Conservation (phyloP, 371 early-diverging fungal species). For the Mortierella sp. region DNA sequence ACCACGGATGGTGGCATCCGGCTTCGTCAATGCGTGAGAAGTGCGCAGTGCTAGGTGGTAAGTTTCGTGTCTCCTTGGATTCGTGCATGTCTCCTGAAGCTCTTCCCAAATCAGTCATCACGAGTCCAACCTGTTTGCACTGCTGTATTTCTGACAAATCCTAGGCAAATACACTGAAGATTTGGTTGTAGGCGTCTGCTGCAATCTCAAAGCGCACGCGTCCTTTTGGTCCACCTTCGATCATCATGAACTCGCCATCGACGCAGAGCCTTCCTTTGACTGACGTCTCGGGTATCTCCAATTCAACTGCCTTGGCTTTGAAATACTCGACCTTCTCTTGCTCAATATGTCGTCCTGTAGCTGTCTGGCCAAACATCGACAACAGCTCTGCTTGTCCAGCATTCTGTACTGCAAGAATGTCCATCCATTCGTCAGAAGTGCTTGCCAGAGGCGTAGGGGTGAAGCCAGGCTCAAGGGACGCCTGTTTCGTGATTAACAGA, state of each 20-base stretch:
- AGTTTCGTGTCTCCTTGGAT: too few relatives aligned
- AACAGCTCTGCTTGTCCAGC: constrained; percentile 33
- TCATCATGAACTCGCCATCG: constrained; percentile 45
- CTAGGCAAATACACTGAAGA: constrained; percentile 32
- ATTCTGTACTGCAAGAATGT: constrained; percentile 45
- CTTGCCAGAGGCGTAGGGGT: constrained; percentile 41
- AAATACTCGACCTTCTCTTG: constrained; percentile 37
- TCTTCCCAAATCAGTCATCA: too few relatives aligned
- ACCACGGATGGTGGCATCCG: too few relatives aligned
- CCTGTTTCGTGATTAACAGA: constrained; percentile 42
- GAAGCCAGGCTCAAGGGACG: constrained; percentile 49
- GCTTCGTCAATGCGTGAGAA: too few relatives aligned
- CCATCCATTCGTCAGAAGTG: constrained; percentile 49
- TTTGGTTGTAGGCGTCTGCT: constrained; percentile 21
- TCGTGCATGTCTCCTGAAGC: too few relatives aligned
- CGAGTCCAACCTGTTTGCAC: too few relatives aligned
- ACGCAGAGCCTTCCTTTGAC: constrained; percentile 37
- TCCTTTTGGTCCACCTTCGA: constrained; percentile 30
- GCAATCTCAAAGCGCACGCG: constrained; percentile 34
- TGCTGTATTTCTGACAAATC: too few relatives aligned
- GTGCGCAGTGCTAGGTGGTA: too few relatives aligned
- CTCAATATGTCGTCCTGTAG: constrained; percentile 29
- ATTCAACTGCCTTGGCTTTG: constrained; percentile 29
- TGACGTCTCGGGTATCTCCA: constrained; percentile 19
- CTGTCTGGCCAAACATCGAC: constrained; percentile 39